Base-by-base conservation (phyloP, 140 eudicot species). In the Oenanthe javanica region DNA sequence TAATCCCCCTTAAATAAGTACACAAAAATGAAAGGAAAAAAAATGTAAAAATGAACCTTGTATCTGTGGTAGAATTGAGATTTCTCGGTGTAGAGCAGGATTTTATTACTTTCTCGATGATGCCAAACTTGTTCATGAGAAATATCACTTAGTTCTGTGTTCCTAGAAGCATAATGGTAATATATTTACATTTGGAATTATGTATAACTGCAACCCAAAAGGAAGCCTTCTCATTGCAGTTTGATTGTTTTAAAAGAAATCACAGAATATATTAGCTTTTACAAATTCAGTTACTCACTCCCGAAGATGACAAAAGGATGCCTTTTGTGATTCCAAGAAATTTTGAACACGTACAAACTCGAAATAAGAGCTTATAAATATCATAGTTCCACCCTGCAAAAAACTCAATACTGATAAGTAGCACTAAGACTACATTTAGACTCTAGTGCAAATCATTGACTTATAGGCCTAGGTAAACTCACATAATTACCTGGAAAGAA, bases 51-150 rank as follows among this genome's bases (percentile, higher is more conserved):
- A 8, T 77, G 38, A 36, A 94, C 99, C 90, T 94, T 92, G 84
- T 88, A 92, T 88, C 97, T 87, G 78, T 83, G 85, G 84, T 90
- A 92, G 82, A 94, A 94, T 79, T 90, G 99, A 77, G 97, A 92
- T 88, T 97, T 87, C 86, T 94, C 99, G 31, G 94, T 90, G 86
- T 92, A 92, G 11, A 94, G 80, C 93, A 94, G 89, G 73, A 92
- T 89, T 86, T 92, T 92, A 77, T 87, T 81, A 67, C 80, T 80
- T 47, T 95, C 97, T 77, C 91, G 86, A 78, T 89, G 90, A 81
- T 92, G 92, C 93, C 90, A 84, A 81, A 66, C 87, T 77, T 97
- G 89, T 79, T 92, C 86, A 82, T 89, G 87, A 74, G 99, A 92
- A 78, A 92, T 88, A 86, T 94, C 97, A 63, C 82, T 79, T 52